These are phyloP conservation scores for Sequoiadendron giganteum DNA, from an alignment of 75 land plant species.

Conservation along the genomic window DNA sequence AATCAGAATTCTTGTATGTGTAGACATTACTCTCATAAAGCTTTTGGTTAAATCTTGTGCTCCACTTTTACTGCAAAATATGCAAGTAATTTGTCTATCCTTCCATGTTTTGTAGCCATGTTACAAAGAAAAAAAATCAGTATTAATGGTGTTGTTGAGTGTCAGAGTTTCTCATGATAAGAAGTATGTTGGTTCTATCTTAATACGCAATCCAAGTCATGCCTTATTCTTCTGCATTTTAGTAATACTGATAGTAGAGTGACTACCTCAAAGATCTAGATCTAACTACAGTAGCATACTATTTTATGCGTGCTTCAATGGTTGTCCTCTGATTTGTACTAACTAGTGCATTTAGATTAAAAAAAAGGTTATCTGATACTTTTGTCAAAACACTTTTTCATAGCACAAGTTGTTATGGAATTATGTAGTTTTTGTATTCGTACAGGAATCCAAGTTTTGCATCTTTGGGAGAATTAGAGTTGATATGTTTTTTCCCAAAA, in stretches of 20 bases:
- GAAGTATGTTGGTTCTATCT: no score
- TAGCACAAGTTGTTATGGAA: not conserved
- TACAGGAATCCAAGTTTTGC: not conserved
- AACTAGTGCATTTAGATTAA: not conserved
- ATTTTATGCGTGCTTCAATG: not conserved
- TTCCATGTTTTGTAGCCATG: no score
- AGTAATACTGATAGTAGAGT: not conserved
- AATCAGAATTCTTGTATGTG: no score
- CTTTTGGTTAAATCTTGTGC: no score
- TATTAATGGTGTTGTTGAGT: no score
- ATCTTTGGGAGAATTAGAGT: not conserved
- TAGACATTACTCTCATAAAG: no score
- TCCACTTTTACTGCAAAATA: no score
- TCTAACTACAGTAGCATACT: not conserved
- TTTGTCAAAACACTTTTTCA: not conserved
- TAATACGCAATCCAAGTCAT: not conserved
- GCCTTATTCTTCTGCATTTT: not conserved
- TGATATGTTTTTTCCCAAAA: not conserved
- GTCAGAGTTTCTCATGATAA: no score
- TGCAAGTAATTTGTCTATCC: no score
- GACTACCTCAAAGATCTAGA: not conserved
- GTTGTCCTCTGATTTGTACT: not conserved
- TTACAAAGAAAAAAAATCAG: no score
- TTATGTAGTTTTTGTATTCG: not conserved
- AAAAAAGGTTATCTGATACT: not conserved